A percentile compares a stretch with the other conserved stretches of the same genome.
These are phyloP conservation scores for Ophiostoma piceae DNA, from an alignment of 2,329 filamentous ascomycete species.

Conservation along the genomic window DNA sequence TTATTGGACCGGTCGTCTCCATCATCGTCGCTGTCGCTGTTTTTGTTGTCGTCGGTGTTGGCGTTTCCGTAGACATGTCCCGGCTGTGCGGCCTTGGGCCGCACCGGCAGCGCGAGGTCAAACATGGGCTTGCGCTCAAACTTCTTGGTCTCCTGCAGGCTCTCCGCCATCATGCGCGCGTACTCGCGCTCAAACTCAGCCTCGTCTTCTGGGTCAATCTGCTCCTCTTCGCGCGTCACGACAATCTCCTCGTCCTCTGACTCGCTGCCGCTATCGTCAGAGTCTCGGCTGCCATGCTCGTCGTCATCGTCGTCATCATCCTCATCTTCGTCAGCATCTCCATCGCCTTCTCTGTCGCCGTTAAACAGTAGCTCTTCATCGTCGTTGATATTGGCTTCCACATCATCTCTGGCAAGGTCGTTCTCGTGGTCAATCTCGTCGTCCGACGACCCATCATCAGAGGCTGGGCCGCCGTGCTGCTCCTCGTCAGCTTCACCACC, in stretches of 20 bases:
- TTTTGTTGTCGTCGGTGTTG: background rate
- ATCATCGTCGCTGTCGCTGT: slow-evolving; percentile 12
- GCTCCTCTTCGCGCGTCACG: slow-evolving; percentile 84
- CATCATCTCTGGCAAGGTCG: slow-evolving; percentile 57
- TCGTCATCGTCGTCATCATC: slow-evolving; percentile 48
- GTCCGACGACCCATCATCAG: slow-evolving; percentile 81
- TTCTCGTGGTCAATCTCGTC: slow-evolving; percentile 68
- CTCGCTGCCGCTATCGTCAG: slow-evolving; percentile 41
- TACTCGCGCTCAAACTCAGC: slow-evolving; percentile 97
- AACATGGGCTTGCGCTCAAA: slow-evolving; percentile 93
- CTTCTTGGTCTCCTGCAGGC: slow-evolving; percentile 79
- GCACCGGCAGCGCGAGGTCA: slow-evolving; percentile 94
- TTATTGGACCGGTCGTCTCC: background rate
- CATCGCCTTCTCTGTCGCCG: background rate
- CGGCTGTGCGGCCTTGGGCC: slow-evolving; percentile 47
- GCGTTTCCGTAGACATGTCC: background rate
- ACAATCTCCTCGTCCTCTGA: slow-evolving; percentile 85
- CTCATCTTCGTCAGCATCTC: slow-evolving; percentile 45
- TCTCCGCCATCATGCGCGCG: slow-evolving; percentile 97
- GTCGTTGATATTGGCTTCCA: slow-evolving; percentile 46
- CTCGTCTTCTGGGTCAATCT: slow-evolving; percentile 87
- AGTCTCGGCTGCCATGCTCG: slow-evolving; percentile 46
- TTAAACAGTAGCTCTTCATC: slow-evolving; percentile 53
- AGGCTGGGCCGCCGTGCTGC: slow-evolving; percentile 64
- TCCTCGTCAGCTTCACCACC: background rate